A percentile compares a stretch with the other conserved stretches of the same genome.
Evolutionary conservation across 2,329 filamentous ascomycete genomes (phyloP).

Genomic region (Xylariaceae sp.): DNA sequence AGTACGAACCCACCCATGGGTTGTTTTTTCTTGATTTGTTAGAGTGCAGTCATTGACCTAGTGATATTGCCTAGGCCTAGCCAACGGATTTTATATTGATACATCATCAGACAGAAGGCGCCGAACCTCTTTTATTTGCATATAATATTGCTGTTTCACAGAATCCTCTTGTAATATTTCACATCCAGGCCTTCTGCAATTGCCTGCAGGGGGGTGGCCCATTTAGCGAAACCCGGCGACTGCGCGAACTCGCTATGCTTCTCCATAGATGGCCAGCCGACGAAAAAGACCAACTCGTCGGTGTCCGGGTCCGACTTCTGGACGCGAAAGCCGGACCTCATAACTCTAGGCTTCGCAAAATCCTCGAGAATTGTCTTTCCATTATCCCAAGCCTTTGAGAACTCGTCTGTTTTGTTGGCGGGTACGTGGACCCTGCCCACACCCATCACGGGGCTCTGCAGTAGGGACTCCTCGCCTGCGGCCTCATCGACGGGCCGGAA

Average conservation of each 20-base stretch:
- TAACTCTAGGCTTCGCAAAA: slow-evolving; percentile 40
- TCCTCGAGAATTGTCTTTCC: slow-evolving; percentile 43
- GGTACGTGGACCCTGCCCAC: slow-evolving; percentile 45
- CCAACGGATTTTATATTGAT: background rate
- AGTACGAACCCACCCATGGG: background rate
- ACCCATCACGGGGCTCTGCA: slow-evolving; percentile 46
- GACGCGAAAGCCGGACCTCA: slow-evolving; percentile 52
- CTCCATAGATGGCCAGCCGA: slow-evolving; percentile 47
- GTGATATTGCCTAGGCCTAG: background rate
- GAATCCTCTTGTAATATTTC: slow-evolving; percentile 44
- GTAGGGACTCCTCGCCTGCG: slow-evolving; percentile 27
- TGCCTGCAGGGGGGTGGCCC: slow-evolving; percentile 30
- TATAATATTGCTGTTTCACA: slow-evolving; percentile 30
- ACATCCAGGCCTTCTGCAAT: slow-evolving; percentile 35
- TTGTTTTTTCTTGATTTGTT: background rate
- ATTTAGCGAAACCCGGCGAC: slow-evolving; percentile 36
- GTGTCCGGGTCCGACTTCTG: slow-evolving; percentile 46
- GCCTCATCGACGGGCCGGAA: slow-evolving; percentile 24
- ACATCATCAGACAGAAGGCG: background rate
- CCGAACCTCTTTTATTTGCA: background rate
- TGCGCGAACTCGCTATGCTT: slow-evolving; percentile 42
- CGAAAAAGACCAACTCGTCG: slow-evolving; percentile 51
- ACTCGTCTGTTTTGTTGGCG: slow-evolving; percentile 40
- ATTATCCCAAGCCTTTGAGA: slow-evolving; percentile 45
- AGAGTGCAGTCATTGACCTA: background rate